These are phyloP conservation scores for Puya raimondii DNA, from an alignment of 176 grass and related monocot species.

Conservation along the genomic window DNA sequence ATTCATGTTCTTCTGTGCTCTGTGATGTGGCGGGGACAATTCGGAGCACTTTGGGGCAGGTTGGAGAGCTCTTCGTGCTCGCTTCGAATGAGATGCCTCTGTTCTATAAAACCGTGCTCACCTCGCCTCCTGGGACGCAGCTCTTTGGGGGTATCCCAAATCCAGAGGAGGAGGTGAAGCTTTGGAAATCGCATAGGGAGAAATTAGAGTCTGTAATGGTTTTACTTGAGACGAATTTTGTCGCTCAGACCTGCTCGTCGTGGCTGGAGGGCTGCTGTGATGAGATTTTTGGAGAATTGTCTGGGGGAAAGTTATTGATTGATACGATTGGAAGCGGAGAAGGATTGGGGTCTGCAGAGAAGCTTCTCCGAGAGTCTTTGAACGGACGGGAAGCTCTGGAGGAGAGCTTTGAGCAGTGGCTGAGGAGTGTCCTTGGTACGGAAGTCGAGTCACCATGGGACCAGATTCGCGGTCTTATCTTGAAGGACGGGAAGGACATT, in stretches of 20 bases:
- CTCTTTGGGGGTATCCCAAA: slow-evolving; percentile 85
- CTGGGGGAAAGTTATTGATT: slow-evolving; percentile 42
- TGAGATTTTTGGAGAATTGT: slow-evolving; percentile 58
- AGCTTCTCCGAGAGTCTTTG: slow-evolving; percentile 48
- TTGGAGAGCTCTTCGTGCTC: slow-evolving; percentile 69
- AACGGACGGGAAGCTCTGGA: slow-evolving; percentile 66
- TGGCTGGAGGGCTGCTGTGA: slow-evolving; percentile 75
- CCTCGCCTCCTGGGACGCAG: slow-evolving; percentile 68
- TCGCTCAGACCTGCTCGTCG: slow-evolving; percentile 48
- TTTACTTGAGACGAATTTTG: slow-evolving; percentile 47
- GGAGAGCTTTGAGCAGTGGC: slow-evolving; percentile 79
- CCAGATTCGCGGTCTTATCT: slow-evolving; percentile 69
- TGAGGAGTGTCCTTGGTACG: slow-evolving; percentile 80
- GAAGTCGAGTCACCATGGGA: slow-evolving; percentile 94
- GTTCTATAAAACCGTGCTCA: slow-evolving; percentile 83
- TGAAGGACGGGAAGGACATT: slow-evolving; percentile 83
- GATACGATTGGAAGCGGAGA: slow-evolving; percentile 60
- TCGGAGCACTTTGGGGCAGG: slow-evolving; percentile 59
- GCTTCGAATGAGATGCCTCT: slow-evolving; percentile 75
- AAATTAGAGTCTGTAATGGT: slow-evolving; percentile 76
- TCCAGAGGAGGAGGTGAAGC: slow-evolving; percentile 64
- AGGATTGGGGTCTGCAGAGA: slow-evolving; percentile 53
- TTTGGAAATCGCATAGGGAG: slow-evolving; percentile 86
- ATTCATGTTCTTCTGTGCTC: slow-evolving; percentile 47
- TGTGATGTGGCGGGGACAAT: slow-evolving; percentile 69